Base-by-base conservation (phyloP, 768 basidiomycete species). In the Lentinula lateritia region DNA sequence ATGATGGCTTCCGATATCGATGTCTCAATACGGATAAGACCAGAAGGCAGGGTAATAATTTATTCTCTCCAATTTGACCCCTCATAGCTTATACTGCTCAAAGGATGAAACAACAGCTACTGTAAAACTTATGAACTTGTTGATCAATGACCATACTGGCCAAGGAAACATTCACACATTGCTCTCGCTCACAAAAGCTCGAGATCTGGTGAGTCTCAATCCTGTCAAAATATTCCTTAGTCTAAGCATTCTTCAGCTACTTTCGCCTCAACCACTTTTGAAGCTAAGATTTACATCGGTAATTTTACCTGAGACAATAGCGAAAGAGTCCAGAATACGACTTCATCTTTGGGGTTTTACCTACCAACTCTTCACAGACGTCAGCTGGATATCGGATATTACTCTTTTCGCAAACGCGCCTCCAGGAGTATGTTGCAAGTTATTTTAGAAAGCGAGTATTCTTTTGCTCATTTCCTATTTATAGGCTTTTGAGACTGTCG, bases 401-500 rank as follows among this genome's bases (percentile, higher is more conserved):
- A 72, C 70, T 2, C 55, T 61, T 0, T 95, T 94, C 67, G 75
- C 78, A 16, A 93, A 92, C 71, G 85, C 93, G 32, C 97, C 97
- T 4, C 90, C 92, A 50, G 95, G 92, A 20, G 96, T 95, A 73
- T 63, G 90, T 80, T 58, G 48, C 2, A 50, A 9, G 15, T 18
- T 41, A 3, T 28, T 28, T 28, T 3, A 28, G 28, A 28, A 28
- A 28, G 28, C 28, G 28, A 3, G 3, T 28, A 18, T 58, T 16
- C 16, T 43, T 15, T 55, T 7, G 32, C 16, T 42, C 50, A 36
- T 41, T 62, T 23, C 34, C n/a, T 34, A 52, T 32, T 39, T 6
- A 36, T 53, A 79, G 94, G 89, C 91, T 0, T 99, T 99, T 68
- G 95, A 95, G 71, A 83, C 93, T 23, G 94, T 97, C 12, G 85